Evolutionary conservation across 495 filamentous ascomycete species (phyloP), one percentile per base, ranked within the genome.

Genomic region (Trichoderma reesei): DNA sequence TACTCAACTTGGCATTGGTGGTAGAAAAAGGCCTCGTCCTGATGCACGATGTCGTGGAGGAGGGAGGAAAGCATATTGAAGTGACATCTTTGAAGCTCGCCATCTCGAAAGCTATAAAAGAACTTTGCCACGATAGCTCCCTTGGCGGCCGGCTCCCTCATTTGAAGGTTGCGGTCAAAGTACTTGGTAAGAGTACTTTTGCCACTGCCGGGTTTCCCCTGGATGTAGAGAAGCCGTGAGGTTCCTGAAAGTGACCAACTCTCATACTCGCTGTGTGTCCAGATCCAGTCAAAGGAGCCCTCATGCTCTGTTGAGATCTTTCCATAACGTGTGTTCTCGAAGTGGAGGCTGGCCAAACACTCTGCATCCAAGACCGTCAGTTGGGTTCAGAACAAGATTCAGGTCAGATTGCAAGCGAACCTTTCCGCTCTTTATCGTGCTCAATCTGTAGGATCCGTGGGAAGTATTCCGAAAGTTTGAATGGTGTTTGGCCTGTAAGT

Each of bases 391-490:
- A 18, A 5, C n/a, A 26, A n/a, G n/a, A n/a, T n/a, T n/a, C n/a
- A 5, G 44, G 14, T 18, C 16, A 20, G 14, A 7, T n/a, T 48
- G 3, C 1, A 5, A 7, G 20, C 44, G 1, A 48, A 48, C 44
- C 44, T 48, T 48, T n/a, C 8, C 44, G 16, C n/a, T 48, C 44
- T 18, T 48, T 48, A 48, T 48, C n/a, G 8, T 48, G 7, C 5
- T 48, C 44, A 20, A 48, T 18, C n/a, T n/a, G 16, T n/a, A 48
- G 1, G n/a, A n/a, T 18, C 1, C 7, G 3, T 48, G 8, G 14
- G 8, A 0, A 48, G 14, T 0, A 8, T 1, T 5, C 1, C n/a
- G 1, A 18, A 5, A 4, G 0, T 2, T 20, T 1, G 20, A 3
- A 26, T 48, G 16, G 16, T 20, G 14, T 8, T n/a, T 14, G 14